Evolutionary conservation across 768 basidiomycete species (phyloP).

Genomic region (Calocera cornea): DNA sequence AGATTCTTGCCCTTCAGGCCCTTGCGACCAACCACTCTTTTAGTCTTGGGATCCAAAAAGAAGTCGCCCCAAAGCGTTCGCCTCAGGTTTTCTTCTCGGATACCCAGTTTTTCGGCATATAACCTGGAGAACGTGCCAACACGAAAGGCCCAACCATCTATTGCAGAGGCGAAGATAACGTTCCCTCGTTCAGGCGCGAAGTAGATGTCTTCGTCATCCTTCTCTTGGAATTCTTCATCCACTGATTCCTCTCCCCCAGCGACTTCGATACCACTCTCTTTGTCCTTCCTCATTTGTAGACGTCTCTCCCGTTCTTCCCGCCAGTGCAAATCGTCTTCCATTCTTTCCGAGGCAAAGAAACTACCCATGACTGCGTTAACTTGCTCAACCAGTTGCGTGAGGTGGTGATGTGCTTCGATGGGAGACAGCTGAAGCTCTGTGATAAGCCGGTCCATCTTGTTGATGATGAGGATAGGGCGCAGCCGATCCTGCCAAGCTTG

Average conservation of each 20-base stretch:
- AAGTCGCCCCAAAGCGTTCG: slow-evolving; percentile 94
- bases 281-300: slow-evolving; percentile 58
- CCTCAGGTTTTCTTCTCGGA: slow-evolving; percentile 75
- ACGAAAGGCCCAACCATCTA: slow-evolving; percentile 97
- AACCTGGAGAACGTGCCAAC: slow-evolving; percentile 86
- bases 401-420: slow-evolving; percentile 84
- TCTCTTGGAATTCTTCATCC: slow-evolving; percentile 68
- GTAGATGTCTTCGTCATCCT: slow-evolving; percentile 95
- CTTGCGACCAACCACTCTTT: slow-evolving; percentile 80
- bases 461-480: slow-evolving; percentile 85
- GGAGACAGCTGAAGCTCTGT: slow-evolving; percentile 87
- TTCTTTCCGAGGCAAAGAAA: slow-evolving; percentile 87
- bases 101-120: slow-evolving; percentile 78
- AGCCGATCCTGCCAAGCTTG: slow-evolving; percentile 89
- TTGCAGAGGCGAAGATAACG: slow-evolving; percentile 88
- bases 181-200: slow-evolving; percentile 93
- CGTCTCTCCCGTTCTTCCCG: slow-evolving; percentile 80
- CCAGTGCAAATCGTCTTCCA: slow-evolving; percentile 95
- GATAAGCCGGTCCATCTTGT: slow-evolving; percentile 89
- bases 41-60: slow-evolving; percentile 91
- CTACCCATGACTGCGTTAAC: slow-evolving; percentile 97
- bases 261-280: slow-evolving; percentile 6
- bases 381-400: slow-evolving; percentile 85
- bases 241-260: slow-evolving; percentile 45
- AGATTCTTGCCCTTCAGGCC: slow-evolving; percentile 73